Percentiles rank a stretch among this genome's conserved stretches.
Evolutionary conservation across 1,139 yeast species (phyloP).

Genomic region (Candida frijolesensis): DNA sequence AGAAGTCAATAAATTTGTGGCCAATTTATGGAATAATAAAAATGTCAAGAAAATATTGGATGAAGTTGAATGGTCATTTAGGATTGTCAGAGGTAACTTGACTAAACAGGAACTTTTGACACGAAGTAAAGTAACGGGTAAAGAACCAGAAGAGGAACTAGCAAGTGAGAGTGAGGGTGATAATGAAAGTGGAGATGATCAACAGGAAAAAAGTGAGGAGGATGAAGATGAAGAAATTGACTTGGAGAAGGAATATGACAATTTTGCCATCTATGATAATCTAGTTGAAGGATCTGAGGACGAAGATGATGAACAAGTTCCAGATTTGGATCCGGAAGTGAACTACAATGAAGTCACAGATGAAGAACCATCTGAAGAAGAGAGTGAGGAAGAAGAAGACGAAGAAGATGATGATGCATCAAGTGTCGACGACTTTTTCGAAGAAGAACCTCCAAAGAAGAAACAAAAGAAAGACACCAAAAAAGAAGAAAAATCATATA

Average conservation of each 20-base stretch:
- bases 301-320: conserved; percentile 40
- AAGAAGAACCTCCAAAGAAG: conserved; percentile 19
- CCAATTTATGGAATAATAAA: conserved; percentile 62
- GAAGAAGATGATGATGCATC: conserved; percentile 17
- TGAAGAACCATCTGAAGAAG: conserved; percentile 52
- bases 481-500: conserved; percentile 18
- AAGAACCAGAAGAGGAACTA: conserved; percentile 18
- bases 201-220: conserved; percentile 18
- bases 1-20: conserved; percentile 47
- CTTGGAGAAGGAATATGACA: conserved; percentile 24
- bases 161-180: conserved; percentile 22
- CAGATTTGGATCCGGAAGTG: conserved; percentile 40
- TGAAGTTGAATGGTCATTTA: conserved; percentile 60
- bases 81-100: conserved; percentile 60
- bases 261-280: conserved; percentile 52
- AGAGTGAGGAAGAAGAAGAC: conserved; percentile 9
- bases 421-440: conserved; percentile 42
- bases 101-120: conserved; percentile 44
- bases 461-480: conserved; percentile 19
- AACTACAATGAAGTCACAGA: conserved; percentile 66
- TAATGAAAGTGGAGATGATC: conserved; percentile 24
- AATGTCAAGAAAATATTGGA: conserved; percentile 47
- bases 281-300: conserved; percentile 61
- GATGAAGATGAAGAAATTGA: conserved; percentile 17
- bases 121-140: conserved; percentile 30